Evolutionary conservation across 2,329 filamentous ascomycete species (phyloP).

Genomic region (Beauveria medogensis): DNA sequence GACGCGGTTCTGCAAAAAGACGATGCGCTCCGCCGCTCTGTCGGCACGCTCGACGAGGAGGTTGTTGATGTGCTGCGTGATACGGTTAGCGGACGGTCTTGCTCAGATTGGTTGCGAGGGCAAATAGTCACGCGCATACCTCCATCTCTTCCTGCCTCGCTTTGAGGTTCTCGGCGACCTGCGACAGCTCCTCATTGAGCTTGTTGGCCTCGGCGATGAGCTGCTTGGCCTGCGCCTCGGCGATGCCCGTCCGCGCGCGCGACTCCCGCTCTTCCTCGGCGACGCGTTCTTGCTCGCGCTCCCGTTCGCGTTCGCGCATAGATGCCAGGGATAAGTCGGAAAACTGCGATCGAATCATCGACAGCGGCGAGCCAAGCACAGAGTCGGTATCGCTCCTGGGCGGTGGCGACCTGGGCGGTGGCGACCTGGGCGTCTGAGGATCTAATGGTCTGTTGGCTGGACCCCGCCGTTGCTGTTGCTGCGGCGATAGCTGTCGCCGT

Average conservation of each 20-base stretch:
- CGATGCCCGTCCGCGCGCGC: slow-evolving; percentile 22
- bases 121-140: slow-evolving; percentile 27
- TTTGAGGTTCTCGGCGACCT: slow-evolving; percentile 42
- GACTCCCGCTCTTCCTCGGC: slow-evolving; percentile 19
- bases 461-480: background rate
- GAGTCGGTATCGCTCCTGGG: slow-evolving; percentile 14
- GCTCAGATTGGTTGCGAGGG: background rate
- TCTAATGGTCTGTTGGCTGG: slow-evolving; percentile 6
- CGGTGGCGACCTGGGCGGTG: slow-evolving; percentile 13
- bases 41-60: slow-evolving; percentile 52
- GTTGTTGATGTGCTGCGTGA: slow-evolving; percentile 47
- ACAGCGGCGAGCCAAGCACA: slow-evolving; percentile 28
- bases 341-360: slow-evolving; percentile 30
- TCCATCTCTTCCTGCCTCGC: slow-evolving; percentile 52
- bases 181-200: slow-evolving; percentile 42
- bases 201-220: slow-evolving; percentile 29
- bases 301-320: slow-evolving; percentile 13
- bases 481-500: background rate
- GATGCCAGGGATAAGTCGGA: slow-evolving; percentile 32
- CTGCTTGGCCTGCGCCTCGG: slow-evolving; percentile 28
- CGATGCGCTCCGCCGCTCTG: slow-evolving; percentile 48
- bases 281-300: slow-evolving; percentile 17
- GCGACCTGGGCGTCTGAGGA: slow-evolving; percentile 13
- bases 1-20: slow-evolving; percentile 51
- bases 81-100: slow-evolving; percentile 20